phyloP scores from a whole-genome alignment of 73 alveolate genomes.

The Paramecium pentaurelia region DNA sequence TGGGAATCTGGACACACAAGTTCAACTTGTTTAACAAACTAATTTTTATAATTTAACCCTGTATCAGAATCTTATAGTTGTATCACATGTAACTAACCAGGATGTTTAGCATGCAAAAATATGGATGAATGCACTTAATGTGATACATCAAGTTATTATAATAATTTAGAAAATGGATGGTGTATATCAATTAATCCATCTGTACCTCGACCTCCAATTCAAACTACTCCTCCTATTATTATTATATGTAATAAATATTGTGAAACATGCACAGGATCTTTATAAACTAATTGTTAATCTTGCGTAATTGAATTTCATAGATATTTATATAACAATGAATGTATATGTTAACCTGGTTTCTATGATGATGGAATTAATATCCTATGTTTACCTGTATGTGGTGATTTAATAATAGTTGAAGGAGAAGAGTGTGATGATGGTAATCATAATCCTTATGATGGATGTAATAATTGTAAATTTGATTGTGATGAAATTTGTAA shows the following conservation, averaged over 20 bases:
- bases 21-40: background rate
- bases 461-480: background rate
- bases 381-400: background rate
- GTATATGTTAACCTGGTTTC: background rate
- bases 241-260: background rate
- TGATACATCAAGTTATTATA: too few relatives aligned
- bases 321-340: background rate
- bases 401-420: background rate
- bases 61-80: background rate
- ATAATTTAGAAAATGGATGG: background rate
- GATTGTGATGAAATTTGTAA: background rate
- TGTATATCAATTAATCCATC: background rate
- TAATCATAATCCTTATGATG: background rate
- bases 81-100: background rate
- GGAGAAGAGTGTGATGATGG: constrained; percentile 3
- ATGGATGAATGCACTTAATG: background rate
- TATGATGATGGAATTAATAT: background rate
- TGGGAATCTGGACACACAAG: background rate
- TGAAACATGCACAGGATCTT: background rate
- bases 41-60: too few relatives aligned
- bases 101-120: background rate
- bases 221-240: too few relatives aligned
- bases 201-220: too few relatives aligned
- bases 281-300: background rate
- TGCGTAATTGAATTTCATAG: background rate